Base-by-base conservation (phyloP, 495 filamentous ascomycete species). In the Cladorrhinum samala region DNA sequence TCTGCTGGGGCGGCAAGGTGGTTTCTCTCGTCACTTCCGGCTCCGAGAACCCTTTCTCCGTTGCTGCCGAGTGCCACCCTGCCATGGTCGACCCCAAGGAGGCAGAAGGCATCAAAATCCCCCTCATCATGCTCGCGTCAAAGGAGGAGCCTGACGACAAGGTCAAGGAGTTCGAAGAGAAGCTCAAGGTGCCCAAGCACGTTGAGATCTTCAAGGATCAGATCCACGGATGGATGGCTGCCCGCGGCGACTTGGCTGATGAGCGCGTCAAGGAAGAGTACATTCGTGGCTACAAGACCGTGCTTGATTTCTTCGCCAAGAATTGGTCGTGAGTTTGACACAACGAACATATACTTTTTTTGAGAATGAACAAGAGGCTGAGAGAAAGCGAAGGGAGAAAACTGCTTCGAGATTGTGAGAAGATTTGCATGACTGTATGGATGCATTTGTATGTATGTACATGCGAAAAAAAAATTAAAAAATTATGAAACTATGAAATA, bases 1-100 rank as follows among this genome's bases (percentile, higher is more conserved):
- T 78, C 80, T 98, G 92, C 79, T 98, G 91, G 92, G 92, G 92
- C 52, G 91, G 87, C 50, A 95, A 95, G 66, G 78, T 86, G 16
- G 69, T 75, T 39, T 69, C 66, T 33, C 63, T 80, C 30, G 77
- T 78, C n/a, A 75, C 88, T n/a, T 72, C 82, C 25, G 71, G 77
- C 2, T 64, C 77, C 18, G 72, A 77, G 24, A 83, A 78, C 60
- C 72, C 72, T 36, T 95, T 95, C 74, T 81, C 80, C 52, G 81
- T 82, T 1, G 87, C 72, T 1, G 84, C 81, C 9, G 80, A 87
- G 60, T 77, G 75, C 56, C 92, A 96, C 68, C 93, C 92, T 1
- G 92, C 90, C 20, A 91, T 94, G 87, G 80, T 95, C 13, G 87
- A 91, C 57, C 82, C 89, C 8, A 72, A 81, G 11, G 89, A 88